These are phyloP conservation scores for Fomitiporia mediterranea DNA, from an alignment of 1,284 basidiomycete genomes.

Conservation along the genomic window DNA sequence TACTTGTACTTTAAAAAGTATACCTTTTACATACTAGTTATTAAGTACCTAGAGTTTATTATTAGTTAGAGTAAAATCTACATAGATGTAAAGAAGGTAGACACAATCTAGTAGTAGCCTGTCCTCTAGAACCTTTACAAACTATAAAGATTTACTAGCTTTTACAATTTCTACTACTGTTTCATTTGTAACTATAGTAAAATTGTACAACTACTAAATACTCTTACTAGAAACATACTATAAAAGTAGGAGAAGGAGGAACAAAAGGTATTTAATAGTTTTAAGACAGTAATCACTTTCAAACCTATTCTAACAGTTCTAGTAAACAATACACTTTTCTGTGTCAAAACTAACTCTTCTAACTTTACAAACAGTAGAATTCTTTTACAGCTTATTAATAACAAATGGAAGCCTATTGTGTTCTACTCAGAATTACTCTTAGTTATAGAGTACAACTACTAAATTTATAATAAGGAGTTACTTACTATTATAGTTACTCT, in stretches of 20 bases:
- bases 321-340: not conserved
- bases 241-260: not conserved
- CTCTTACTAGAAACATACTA: not conserved
- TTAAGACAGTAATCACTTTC: not conserved
- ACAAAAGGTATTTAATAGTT: not conserved
- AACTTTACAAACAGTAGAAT: constrained; percentile 4
- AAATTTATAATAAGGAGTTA: constrained; percentile 45
- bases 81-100: not conserved
- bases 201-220: not conserved
- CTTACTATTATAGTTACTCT: constrained; percentile 34
- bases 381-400: constrained; percentile 7
- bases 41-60: not conserved
- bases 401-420: constrained; percentile 29
- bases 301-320: not conserved
- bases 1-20: not conserved
- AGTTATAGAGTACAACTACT: constrained; percentile 37
- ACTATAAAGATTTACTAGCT: not conserved
- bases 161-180: not conserved
- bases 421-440: constrained; percentile 30
- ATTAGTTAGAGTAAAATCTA: not conserved
- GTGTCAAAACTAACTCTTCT: constrained; percentile 3
- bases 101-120: not conserved
- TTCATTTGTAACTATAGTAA: not conserved
- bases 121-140: not conserved
- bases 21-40: not conserved